Evolutionary conservation across 805 yeast genomes (phyloP), one percentile per base, ranked within the genome.

Genomic region (Candida sphagnicola): DNA sequence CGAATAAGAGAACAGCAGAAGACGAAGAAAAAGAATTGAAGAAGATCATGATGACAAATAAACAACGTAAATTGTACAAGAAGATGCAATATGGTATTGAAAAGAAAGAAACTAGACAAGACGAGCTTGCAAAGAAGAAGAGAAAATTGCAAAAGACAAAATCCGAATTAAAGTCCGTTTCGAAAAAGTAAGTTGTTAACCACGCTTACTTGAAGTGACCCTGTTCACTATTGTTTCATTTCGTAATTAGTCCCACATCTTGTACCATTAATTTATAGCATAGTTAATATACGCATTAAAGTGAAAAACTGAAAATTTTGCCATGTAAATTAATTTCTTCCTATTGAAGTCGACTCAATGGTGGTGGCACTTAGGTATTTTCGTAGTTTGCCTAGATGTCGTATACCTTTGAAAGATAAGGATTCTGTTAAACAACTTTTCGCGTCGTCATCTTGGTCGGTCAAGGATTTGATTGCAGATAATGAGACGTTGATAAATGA

Each of bases 1-100:
- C 53, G 45, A 63, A 63, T 47, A 60, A 73, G 42, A 75, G 73
- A 47, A 76, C 71, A 44, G 77, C 77, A 34, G 84, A 79, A 46
- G 78, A 67, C 31, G 90, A 84, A 68, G 97, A 89, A 61, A 86
- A 87, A 69, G 93, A 90, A 49, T 78, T 91, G 70, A 86, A 86
- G 72, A 81, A 80, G 82, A 87, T 89, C 57, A 91, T 93, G 99
- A 91, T 93, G 99, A 77, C 91, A 52, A 89, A 89, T 71, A 93
- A 91, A 66, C 95, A 91, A 70, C 85, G 89, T 74, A 87, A 86
- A 63, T 72, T 90, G 49, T 93, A 93, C 74, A 85, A 85, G 72
- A 85, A 85, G 81, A 87, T 91, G 95, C 93, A 88, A 69, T 82
- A 87, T 61, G 91, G 95, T 42, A 78, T 85, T 52, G 81, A 82